Evolutionary conservation across 1,284 basidiomycete genomes (phyloP).

Genomic region (Phylloporus sp.): DNA sequence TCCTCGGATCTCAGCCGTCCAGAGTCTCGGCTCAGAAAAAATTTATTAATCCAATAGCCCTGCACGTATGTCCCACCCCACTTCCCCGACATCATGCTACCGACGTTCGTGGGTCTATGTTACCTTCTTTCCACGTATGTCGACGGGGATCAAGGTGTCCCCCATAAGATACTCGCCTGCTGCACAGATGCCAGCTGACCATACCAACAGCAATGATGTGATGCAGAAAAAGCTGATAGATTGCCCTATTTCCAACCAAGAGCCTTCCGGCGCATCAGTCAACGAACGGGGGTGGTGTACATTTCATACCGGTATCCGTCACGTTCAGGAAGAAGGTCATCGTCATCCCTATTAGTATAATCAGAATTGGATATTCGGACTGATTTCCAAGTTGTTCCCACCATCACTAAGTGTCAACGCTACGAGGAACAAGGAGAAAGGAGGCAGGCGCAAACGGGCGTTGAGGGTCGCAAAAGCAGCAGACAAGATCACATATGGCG

Average conservation of each 20-base stretch:
- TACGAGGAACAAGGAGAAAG: constrained; percentile 78
- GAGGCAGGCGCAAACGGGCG: constrained; percentile 64
- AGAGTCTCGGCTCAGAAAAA: not conserved
- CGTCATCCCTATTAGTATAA: constrained; percentile 61
- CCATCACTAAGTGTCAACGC: constrained; percentile 77
- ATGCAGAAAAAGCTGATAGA: constrained; percentile 90
- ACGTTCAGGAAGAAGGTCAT: constrained; percentile 86
- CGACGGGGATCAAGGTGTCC: constrained; percentile 28
- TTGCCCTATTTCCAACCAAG: constrained; percentile 91
- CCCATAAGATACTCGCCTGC: constrained; percentile 70
- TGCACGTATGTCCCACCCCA: constrained; percentile 8
- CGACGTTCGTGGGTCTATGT: constrained; percentile 33
- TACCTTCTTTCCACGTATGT: constrained; percentile 25
- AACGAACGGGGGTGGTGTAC: constrained; percentile 1
- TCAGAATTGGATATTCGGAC: constrained; percentile 10
- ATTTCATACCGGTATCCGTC: constrained; percentile 66
- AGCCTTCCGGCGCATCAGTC: constrained; percentile 48
- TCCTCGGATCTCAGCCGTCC: constrained; percentile 1
- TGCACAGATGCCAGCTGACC: constrained; percentile 77
- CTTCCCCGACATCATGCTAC: constrained; percentile 8
- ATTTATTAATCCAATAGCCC: not conserved
- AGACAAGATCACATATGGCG: constrained; percentile 80
- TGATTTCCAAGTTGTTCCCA: constrained; percentile 35
- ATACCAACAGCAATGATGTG: constrained; percentile 77
- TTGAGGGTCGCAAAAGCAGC: constrained; percentile 72